A percentile compares a stretch with the other conserved stretches of the same genome.
Evolutionary conservation across 176 grass and related monocot species (phyloP).

Genomic region (Alopecurus myosuroides): DNA sequence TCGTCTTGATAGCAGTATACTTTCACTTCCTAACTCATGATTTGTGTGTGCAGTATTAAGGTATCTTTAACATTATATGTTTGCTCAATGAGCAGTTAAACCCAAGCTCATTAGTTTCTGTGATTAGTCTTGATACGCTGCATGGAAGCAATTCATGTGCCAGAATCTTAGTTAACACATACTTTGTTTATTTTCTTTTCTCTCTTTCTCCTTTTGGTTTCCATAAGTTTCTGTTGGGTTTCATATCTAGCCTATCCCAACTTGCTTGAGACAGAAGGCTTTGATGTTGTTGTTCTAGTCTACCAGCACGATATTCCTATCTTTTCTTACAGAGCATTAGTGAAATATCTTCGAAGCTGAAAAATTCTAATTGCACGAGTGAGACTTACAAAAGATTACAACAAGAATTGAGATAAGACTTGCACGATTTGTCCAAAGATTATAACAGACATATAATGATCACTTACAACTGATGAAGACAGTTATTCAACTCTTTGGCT

Average conservation of each 20-base stretch:
- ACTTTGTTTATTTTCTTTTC: too few relatives aligned
- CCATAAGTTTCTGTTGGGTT: too few relatives aligned
- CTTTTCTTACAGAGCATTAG: not conserved
- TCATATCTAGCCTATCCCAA: too few relatives aligned
- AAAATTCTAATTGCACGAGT: not conserved
- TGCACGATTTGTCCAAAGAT: constrained; percentile 15
- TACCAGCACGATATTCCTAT: not conserved
- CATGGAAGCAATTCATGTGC: too few relatives aligned
- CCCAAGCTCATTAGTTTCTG: not conserved
- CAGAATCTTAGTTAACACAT: too few relatives aligned
- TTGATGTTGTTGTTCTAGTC: too few relatives aligned
- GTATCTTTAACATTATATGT: not conserved
- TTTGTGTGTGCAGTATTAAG: not conserved
- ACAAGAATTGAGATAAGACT: not conserved
- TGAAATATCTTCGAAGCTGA: not conserved
- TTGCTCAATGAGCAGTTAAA: not conserved
- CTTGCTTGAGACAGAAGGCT: too few relatives aligned
- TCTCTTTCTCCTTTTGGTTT: too few relatives aligned
- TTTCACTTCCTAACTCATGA: not conserved
- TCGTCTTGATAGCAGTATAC: not conserved
- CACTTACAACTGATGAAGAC: constrained; percentile 96
- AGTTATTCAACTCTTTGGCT: constrained; percentile 87
- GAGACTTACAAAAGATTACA: not conserved
- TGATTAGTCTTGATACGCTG: too few relatives aligned
- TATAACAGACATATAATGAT: not conserved